phyloP scores from a whole-genome alignment of 495 filamentous ascomycete genomes.

The Xanthoparmelia taractica region DNA sequence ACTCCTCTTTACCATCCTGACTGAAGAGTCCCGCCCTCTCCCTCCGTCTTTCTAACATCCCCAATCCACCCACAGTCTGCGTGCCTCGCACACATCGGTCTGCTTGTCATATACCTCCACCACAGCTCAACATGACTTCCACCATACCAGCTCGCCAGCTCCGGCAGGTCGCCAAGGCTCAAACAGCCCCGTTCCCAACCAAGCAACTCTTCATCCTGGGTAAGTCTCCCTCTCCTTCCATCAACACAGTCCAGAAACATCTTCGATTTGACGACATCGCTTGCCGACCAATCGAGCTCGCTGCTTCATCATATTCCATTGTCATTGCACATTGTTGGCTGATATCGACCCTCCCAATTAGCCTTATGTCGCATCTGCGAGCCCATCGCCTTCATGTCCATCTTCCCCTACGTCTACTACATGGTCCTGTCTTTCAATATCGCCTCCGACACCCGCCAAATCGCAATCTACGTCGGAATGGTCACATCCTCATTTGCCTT shows the following conservation, averaged over 20 bases:
- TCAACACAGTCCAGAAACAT: neutral
- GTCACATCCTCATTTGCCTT: constrained; percentile 96
- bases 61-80: neutral
- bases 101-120: neutral
- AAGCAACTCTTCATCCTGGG: constrained; percentile 22
- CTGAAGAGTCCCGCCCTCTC: constrained; percentile 2
- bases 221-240: constrained; percentile 3
- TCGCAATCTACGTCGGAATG: constrained; percentile 89
- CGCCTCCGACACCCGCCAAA: constrained; percentile 66
- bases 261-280: too few species aligned
- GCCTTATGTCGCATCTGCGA: constrained; percentile 93
- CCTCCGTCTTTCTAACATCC: constrained; percentile 1
- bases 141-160: neutral
- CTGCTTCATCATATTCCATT: neutral
- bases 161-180: neutral
- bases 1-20: constrained; percentile 7
- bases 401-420: constrained; percentile 97
- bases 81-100: neutral
- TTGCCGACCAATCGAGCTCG: neutral
- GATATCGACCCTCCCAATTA: constrained; percentile 37
- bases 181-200: constrained; percentile 13
- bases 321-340: constrained; percentile 22
- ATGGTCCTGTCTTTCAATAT: constrained; percentile 92
- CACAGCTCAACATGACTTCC: neutral
- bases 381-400: constrained; percentile 98